Evolutionary conservation across 495 filamentous ascomycete species (phyloP), one percentile per base, ranked within the genome.

Genomic region (Penicillium maclennaniae): DNA sequence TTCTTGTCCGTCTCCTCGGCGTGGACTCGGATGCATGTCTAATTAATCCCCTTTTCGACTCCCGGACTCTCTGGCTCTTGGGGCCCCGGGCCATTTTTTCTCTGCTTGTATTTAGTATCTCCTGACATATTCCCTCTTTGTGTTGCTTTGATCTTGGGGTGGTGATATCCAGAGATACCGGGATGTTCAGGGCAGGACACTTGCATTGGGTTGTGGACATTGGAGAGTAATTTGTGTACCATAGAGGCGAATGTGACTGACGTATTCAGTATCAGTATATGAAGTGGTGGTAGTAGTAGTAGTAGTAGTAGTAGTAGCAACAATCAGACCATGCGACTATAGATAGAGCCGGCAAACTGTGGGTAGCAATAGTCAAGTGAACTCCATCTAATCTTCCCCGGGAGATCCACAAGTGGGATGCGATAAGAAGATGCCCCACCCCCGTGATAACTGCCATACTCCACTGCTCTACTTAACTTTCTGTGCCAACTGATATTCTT

Each of bases 31-130:
- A 46, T 48, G 44, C n/a, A 44, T 55, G 45, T 59, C 44, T 56
- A 47, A 52, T 54, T 45, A 28, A 17, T 34, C 36, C 47, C 38
- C 44, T 45, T 45, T 60, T 59, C 55, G 45, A 25, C 21, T 55
- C 55, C 55, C 49, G 53, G 56, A 56, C 49, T 58, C 52, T 61
- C 52, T 50, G 47, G 50, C 47, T 59, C 37, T 38, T 46, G 44
- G 44, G 45, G 47, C 39, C 54, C 58, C 43, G 55, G 55, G 50
- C 53, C 55, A 45, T 46, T 60, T 68, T 61, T 51, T 59, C 56
- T 62, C 54, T 58, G 53, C 49, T 55, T 74, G 71, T 74, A 74
- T 66, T 68, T 72, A 71, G 58, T 65, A 67, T 54, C 51, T 42
- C 43, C 48, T 56, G 58, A 61, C 49, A 62, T 60, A 63, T 62